Evolutionary conservation across 352 stramenopile species (phyloP).

Genomic region (Globisporangium megalacanthum): DNA sequence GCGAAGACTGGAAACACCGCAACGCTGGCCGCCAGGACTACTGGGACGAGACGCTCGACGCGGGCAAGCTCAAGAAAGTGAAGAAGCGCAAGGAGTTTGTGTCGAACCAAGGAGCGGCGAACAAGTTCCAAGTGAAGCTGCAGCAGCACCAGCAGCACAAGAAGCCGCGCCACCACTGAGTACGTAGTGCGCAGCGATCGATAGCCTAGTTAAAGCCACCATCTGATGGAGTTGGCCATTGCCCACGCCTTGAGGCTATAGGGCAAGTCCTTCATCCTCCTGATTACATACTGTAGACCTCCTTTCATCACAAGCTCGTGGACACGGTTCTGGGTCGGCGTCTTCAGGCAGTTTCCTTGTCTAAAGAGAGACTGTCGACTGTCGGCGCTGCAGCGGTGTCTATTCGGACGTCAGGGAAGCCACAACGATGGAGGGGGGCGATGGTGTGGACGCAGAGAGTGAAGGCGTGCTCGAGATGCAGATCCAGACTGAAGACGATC

Average conservation of each 20-base stretch:
- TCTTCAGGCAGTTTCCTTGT: too few relatives aligned
- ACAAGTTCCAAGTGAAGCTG: conserved; percentile 61
- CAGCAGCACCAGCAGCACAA: conserved; percentile 40
- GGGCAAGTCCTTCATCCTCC: too few relatives aligned
- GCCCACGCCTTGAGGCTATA: too few relatives aligned
- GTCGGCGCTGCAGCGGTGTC: too few relatives aligned
- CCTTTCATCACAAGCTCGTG: too few relatives aligned
- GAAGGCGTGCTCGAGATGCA: conserved; percentile 7
- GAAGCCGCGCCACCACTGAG: conserved; percentile 16
- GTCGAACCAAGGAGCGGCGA: conserved; percentile 63
- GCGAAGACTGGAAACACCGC: conserved; percentile 68
- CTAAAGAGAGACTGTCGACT: too few relatives aligned
- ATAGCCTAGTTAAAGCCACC: too few relatives aligned
- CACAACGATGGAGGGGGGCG: too few relatives aligned
- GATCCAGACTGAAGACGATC: conserved; percentile 8
- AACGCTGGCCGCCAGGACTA: conserved; percentile 61
- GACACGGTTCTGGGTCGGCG: too few relatives aligned
- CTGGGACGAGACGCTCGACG: conserved; percentile 74
- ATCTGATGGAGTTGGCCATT: too few relatives aligned
- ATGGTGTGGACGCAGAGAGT: neutral
- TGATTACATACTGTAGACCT: too few relatives aligned
- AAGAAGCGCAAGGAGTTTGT: conserved; percentile 84
- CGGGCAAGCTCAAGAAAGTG: conserved; percentile 75
- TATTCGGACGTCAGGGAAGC: too few relatives aligned
- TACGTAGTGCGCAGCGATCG: conserved; percentile 1